These are phyloP conservation scores for Rhodotorula sp. DNA, from an alignment of 1,284 basidiomycete genomes.

Conservation along the genomic window DNA sequence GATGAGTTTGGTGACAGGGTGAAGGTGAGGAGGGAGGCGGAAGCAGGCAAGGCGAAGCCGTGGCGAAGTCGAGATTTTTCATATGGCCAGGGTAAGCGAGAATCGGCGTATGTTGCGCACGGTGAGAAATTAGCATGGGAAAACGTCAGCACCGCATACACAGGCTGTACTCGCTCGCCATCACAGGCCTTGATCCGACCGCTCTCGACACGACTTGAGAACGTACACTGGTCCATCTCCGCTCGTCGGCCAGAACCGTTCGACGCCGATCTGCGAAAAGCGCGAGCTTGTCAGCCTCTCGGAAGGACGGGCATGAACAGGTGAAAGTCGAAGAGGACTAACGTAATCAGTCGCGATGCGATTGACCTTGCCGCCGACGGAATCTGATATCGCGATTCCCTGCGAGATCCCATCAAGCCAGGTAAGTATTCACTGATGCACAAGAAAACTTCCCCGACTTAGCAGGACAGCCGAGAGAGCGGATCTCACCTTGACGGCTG, in stretches of 20 bases:
- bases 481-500: constrained; percentile 13
- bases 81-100: too few species aligned
- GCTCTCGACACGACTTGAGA: too few species aligned
- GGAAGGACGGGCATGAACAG: background rate
- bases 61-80: too few species aligned
- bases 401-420: background rate
- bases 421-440: background rate
- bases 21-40: too few species aligned
- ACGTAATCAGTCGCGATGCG: constrained; percentile 8
- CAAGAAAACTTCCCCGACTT: background rate
- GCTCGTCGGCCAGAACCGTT: constrained; percentile 56
- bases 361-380: constrained; percentile 23
- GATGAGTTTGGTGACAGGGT: too few species aligned
- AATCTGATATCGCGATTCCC: constrained; percentile 29
- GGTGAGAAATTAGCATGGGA: too few species aligned
- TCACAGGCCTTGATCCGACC: too few species aligned
- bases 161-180: too few species aligned
- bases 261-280: constrained; percentile 48
- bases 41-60: too few species aligned
- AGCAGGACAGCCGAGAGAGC: background rate
- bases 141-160: too few species aligned
- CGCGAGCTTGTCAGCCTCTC: background rate
- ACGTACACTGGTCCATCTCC: constrained; percentile 51
- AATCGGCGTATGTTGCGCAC: too few species aligned
- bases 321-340: background rate